phyloP scores from a whole-genome alignment of 345 rosid species.

The Hirschfeldia incana region DNA sequence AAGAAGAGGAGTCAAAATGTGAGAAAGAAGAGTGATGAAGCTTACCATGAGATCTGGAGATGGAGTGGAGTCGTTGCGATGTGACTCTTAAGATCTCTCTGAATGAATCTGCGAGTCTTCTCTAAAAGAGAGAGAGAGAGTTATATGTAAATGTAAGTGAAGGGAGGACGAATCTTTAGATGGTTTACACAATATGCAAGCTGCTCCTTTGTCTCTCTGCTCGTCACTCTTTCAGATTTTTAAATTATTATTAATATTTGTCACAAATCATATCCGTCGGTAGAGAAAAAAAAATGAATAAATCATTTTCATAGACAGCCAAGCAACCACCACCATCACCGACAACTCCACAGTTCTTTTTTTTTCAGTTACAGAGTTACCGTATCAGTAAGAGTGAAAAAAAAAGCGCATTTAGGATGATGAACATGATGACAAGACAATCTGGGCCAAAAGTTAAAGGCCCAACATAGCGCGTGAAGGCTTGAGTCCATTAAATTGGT shows the following conservation, averaged over 20 bases:
- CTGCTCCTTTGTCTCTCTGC: conserved; percentile 33
- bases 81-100: conserved; percentile 27
- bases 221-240: conserved; percentile 23
- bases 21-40: conserved; percentile 8
- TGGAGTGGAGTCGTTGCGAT: conserved; percentile 7
- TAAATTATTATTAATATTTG: neutral
- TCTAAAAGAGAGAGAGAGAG: neutral
- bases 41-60: conserved; percentile 39
- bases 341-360: conserved; percentile 30
- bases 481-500: neutral
- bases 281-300: neutral
- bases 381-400: neutral
- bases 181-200: conserved; percentile 26
- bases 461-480: neutral
- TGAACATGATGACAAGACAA: neutral
- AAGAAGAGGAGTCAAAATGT: conserved; percentile 29
- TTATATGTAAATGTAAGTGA: neutral
- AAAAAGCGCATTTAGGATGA: neutral
- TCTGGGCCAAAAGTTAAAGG: neutral
- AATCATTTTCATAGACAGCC: conserved; percentile 6
- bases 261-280: conserved; percentile 34
- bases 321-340: conserved; percentile 39
- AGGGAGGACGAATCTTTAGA: conserved; percentile 17
- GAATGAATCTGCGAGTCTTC: conserved; percentile 12
- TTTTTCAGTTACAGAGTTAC: neutral